Evolutionary conservation across 768 basidiomycete species (phyloP), one percentile per base, ranked within the genome.

Genomic region (Podaxis sp.): DNA sequence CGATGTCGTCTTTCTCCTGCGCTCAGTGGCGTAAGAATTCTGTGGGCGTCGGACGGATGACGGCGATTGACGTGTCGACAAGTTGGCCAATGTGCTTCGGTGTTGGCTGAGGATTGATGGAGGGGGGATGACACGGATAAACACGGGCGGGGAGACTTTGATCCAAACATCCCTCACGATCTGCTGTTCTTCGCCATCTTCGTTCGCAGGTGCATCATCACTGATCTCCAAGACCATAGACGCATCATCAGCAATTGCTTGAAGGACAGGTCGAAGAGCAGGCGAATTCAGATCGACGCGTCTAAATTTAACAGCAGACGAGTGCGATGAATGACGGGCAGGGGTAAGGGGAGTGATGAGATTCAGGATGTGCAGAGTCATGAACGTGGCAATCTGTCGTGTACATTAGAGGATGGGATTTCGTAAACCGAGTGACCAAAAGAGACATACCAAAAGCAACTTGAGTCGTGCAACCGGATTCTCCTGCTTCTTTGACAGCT

Each of bases 311-410:
- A 66, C 67, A 30, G 68, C 67, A 15, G 70, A 56, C 24, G 68
- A 57, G 17, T 66, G 60, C n/a, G 58, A 53, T 79, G 63, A 82
- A 75, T 67, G 82, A 67, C 74, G 85, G 67, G 62, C 85, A 73
- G 67, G 86, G 0, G 95, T 90, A 54, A 99, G 84, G 0, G 97
- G 95, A 0, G 96, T 91, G 73, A 89, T 90, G 63, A 99, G 85
- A 79, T 98, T 99, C 65, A 97, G 84, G 59, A 95, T 85, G 68
- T 99, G 97, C 2, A 99, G 77, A 0, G 87, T 87, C 66, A 96
- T 82, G 84, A 99, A 99, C 2, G 95, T 89, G 17, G 88, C 88
- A 67, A 99, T 93, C 87, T 89, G 44, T 20, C n/a, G 65, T 12
- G 33, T 52, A 4, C 62, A 38, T 33, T 10, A 33, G 33, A 30